Base-by-base conservation (phyloP, 2,329 filamentous ascomycete species). In the Amauroascus verrucosus region DNA sequence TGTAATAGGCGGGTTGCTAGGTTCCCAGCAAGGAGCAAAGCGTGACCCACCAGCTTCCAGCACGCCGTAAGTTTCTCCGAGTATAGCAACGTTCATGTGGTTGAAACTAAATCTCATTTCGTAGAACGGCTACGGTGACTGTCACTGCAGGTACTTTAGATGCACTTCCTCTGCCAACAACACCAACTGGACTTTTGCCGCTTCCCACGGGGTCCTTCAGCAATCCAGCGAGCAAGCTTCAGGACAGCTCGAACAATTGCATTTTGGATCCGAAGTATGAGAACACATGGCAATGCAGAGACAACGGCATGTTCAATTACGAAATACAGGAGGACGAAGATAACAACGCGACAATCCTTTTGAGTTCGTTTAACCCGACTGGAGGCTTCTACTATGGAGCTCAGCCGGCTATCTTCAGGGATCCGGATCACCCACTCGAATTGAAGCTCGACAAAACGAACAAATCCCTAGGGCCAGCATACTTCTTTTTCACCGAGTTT, bases 401-500 rank as follows among this genome's bases (percentile, higher is more conserved):
- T 2, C 82, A 85, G 62, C 70, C 76, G n/a, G 81, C 81, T 1
- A 64, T 72, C 28, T 69, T 79, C 44, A 61, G 63, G 13, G 56
- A 63, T 37, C 64, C 60, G 7, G 67, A 73, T 26, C 72, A 78
- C 57, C 64, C 70, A 1, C 65, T 85, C 56, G 68, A 72, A 20
- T 71, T 82, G 30, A 79, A 82, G 40, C 67, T 70, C 33, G 83
- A 86, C 64, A 72, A 75, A 35, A 76, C 80, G 55, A 76, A 78
- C 53, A 70, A 73, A 35, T 67, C 67, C 13, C 72, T 76, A 56
- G 83, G 83, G 1, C 80, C 82, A 13, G 82, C 82, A 5, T 79
- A 77, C 62, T 83, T 83, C 60, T 85, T 85, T 62, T 75, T 78
- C 57, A 67, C 78, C 22, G 64, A 70, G 13, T 84, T 85, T 61